These are phyloP conservation scores for Chaetomium sp. DNA, from an alignment of 2,329 filamentous ascomycete species.

Conservation along the genomic window DNA sequence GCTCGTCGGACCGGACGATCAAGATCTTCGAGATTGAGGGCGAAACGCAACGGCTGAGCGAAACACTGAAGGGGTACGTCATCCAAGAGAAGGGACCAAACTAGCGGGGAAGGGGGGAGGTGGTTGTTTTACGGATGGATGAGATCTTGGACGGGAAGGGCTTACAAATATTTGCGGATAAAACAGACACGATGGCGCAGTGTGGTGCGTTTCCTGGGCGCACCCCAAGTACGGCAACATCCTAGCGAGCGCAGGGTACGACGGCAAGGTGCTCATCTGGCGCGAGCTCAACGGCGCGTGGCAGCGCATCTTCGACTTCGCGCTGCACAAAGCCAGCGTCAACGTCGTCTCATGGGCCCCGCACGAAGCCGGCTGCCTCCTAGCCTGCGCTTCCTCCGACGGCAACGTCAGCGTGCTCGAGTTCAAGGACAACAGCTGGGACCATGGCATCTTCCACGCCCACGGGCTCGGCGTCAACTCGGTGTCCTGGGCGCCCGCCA, in stretches of 20 bases:
- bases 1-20: constrained; percentile 96
- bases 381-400: constrained; percentile 91
- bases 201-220: constrained; percentile 97
- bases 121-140: constrained; percentile 1
- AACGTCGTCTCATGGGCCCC: constrained; percentile 98
- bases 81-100: constrained; percentile 4
- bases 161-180: neutral
- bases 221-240: constrained; percentile 99
- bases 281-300: constrained; percentile 73
- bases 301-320: constrained; percentile 89
- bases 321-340: constrained; percentile 88
- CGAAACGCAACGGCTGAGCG: constrained; percentile 79
- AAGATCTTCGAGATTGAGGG: constrained; percentile 99
- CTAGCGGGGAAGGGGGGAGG: neutral
- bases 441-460: constrained; percentile 81
- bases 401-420: constrained; percentile 91
- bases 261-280: constrained; percentile 98
- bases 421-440: constrained; percentile 93
- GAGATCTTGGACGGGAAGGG: neutral
- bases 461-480: constrained; percentile 94
- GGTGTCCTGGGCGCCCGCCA: constrained; percentile 88
- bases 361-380: constrained; percentile 87
- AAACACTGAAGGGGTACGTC: constrained; percentile 86
- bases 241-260: constrained; percentile 89
- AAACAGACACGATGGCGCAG: constrained; percentile 83